phyloP scores from a whole-genome alignment of 2,329 filamentous ascomycete species.

The Dissoconium aciculare region DNA sequence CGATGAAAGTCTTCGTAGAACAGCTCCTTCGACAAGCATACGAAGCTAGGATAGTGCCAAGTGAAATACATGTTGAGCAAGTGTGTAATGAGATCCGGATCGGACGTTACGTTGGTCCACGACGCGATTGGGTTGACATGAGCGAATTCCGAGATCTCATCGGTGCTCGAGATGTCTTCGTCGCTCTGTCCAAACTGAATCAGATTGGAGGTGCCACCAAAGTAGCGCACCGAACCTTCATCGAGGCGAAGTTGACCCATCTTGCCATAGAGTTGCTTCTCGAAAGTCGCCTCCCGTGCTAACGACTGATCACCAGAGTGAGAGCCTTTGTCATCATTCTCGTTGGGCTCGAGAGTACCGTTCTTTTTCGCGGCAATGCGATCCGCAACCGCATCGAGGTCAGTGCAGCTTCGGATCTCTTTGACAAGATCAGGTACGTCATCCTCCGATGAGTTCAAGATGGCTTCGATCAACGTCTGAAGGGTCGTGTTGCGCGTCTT shows the following conservation, averaged over 20 bases:
- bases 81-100: constrained; percentile 65
- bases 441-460: constrained; percentile 80
- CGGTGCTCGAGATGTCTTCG: constrained; percentile 20
- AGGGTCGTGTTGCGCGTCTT: constrained; percentile 78
- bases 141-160: constrained; percentile 31
- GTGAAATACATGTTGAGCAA: constrained; percentile 96
- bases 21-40: constrained; percentile 67
- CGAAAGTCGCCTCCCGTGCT: constrained; percentile 34
- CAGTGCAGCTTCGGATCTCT: constrained; percentile 76
- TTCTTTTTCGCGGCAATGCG: constrained; percentile 41
- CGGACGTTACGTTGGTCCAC: constrained; percentile 77
- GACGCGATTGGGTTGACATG: constrained; percentile 59
- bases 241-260: constrained; percentile 84
- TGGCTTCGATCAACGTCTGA: constrained; percentile 82
- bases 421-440: constrained; percentile 69
- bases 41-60: constrained; percentile 96
- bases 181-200: constrained; percentile 54
- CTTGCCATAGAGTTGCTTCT: constrained; percentile 74
- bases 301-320: constrained; percentile 24
- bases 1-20: constrained; percentile 75
- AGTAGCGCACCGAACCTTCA: constrained; percentile 76
- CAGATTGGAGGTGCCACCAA: constrained; percentile 85
- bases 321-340: constrained; percentile 26
- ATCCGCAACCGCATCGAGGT: constrained; percentile 48
- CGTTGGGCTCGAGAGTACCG: constrained; percentile 30